phyloP scores from a whole-genome alignment of 2,329 filamentous ascomycete genomes.

The Botrytis byssoidea region DNA sequence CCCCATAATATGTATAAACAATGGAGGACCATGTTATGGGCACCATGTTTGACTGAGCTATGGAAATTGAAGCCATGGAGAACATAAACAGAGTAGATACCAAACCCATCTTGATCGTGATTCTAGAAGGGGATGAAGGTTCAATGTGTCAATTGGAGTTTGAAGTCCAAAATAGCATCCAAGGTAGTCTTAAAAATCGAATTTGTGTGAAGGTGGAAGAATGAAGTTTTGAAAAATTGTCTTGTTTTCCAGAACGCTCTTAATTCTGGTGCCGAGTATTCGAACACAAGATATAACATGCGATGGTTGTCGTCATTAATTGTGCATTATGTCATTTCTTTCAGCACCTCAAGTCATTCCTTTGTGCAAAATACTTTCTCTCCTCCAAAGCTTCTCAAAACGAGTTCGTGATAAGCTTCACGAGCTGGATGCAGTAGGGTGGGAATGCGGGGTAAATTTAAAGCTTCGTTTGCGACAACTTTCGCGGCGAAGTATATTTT shows the following conservation, averaged over 20 bases:
- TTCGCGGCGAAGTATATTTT: not conserved
- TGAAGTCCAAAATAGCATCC: not conserved
- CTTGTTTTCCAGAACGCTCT: not conserved
- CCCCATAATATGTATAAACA: slow-evolving; percentile 47
- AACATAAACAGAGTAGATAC: slow-evolving; percentile 23
- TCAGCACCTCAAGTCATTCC: not conserved
- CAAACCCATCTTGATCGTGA: not conserved
- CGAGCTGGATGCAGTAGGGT: slow-evolving; percentile 5
- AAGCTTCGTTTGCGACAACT: slow-evolving; percentile 8
- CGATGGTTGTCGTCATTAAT: not conserved
- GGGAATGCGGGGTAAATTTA: slow-evolving; percentile 10
- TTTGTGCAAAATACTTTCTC: not conserved
- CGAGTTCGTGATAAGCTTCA: slow-evolving; percentile 2
- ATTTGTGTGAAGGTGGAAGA: not conserved
- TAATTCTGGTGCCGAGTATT: not conserved
- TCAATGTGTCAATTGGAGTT: not conserved
- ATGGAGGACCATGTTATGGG: slow-evolving; percentile 35
- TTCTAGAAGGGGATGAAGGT: not conserved
- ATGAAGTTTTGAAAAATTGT: not conserved
- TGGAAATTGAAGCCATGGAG: slow-evolving; percentile 21
- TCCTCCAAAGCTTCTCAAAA: not conserved
- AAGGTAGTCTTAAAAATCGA: not conserved
- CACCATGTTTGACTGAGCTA: slow-evolving; percentile 18
- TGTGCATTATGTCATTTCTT: not conserved
- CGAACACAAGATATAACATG: not conserved